These are phyloP conservation scores for Tetracentron sinense DNA, from an alignment of 164 flowering plant species.

Conservation along the genomic window DNA sequence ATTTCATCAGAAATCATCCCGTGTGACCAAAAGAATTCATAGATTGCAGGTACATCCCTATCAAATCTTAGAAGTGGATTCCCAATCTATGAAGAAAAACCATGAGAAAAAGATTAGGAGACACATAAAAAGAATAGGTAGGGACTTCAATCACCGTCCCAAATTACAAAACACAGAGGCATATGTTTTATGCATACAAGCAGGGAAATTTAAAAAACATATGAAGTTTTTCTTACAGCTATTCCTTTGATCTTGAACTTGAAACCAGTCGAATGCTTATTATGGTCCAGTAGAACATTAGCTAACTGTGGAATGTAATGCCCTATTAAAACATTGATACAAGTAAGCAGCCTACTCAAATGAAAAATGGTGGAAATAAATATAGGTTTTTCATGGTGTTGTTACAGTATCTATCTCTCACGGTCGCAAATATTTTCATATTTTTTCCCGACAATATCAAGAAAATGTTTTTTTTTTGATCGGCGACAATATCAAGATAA, in stretches of 20 bases:
- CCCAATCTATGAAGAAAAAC: conserved; percentile 41
- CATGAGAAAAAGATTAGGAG: neutral
- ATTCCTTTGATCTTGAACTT: conserved; percentile 68
- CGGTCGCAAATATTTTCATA: too few species aligned
- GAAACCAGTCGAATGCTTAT: conserved; percentile 42
- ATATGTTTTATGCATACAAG: too few species aligned
- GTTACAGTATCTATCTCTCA: too few species aligned
- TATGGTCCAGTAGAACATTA: conserved; percentile 45
- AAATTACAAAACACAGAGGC: too few species aligned
- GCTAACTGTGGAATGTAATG: conserved; percentile 72
- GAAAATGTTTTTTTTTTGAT: too few species aligned
- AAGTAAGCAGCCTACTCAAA: conserved; percentile 3
- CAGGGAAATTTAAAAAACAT: neutral
- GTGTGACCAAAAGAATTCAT: conserved; percentile 76
- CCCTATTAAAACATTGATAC: conserved; percentile 29
- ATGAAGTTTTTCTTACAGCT: conserved; percentile 44
- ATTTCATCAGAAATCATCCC: conserved; percentile 84
- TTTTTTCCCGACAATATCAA: too few species aligned
- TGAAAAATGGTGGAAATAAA: neutral
- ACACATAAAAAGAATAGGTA: neutral
- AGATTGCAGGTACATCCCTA: conserved; percentile 51
- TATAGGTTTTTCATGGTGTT: too few species aligned
- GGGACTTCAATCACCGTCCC: too few species aligned
- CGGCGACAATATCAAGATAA: too few species aligned
- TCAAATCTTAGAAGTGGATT: conserved; percentile 70